Percentiles rank a stretch among this genome's conserved stretches.
Evolutionary conservation across 257 asterid species (phyloP).

Genomic region (Primulina huaijiensis): DNA sequence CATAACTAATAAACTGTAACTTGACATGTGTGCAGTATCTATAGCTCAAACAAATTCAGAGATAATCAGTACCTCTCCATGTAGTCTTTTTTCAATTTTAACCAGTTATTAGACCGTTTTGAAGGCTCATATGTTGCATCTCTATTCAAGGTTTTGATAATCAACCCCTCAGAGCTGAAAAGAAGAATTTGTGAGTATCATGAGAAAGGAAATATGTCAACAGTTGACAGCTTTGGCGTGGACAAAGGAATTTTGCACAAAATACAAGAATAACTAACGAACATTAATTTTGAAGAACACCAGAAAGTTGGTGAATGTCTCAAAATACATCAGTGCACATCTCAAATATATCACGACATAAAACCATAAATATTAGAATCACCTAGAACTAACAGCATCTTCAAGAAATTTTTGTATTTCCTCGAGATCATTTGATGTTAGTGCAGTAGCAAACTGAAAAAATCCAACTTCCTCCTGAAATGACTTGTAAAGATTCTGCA

Average conservation of each 20-base stretch:
- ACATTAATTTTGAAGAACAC: slow-evolving; percentile 6
- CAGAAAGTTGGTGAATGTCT: slow-evolving; percentile 8
- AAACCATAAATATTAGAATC: slow-evolving; percentile 18
- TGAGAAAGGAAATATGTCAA: neutral
- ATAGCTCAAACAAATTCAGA: slow-evolving; percentile 20
- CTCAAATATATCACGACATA: neutral
- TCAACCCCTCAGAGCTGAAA: slow-evolving; percentile 87
- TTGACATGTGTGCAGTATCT: slow-evolving; percentile 13
- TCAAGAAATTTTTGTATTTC: slow-evolving; percentile 90
- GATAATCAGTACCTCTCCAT: slow-evolving; percentile 64
- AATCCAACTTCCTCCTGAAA: slow-evolving; percentile 76
- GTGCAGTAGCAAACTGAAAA: slow-evolving; percentile 78
- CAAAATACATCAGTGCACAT: slow-evolving; percentile 3
- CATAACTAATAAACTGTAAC: slow-evolving; percentile 20
- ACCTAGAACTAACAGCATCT: slow-evolving; percentile 86
- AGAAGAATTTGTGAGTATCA: slow-evolving; percentile 8
- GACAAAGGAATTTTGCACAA: neutral
- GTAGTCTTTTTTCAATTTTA: slow-evolving; percentile 87
- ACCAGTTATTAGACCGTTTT: slow-evolving; percentile 86
- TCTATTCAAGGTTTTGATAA: slow-evolving; percentile 81
- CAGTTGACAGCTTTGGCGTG: neutral
- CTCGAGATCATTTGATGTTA: slow-evolving; percentile 85
- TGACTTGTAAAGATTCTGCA: slow-evolving; percentile 85
- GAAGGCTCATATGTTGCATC: slow-evolving; percentile 98
- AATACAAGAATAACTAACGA: neutral